Evolutionary conservation across 2,329 filamentous ascomycete genomes (phyloP).

Genomic region (Lachnellula occidentalis): DNA sequence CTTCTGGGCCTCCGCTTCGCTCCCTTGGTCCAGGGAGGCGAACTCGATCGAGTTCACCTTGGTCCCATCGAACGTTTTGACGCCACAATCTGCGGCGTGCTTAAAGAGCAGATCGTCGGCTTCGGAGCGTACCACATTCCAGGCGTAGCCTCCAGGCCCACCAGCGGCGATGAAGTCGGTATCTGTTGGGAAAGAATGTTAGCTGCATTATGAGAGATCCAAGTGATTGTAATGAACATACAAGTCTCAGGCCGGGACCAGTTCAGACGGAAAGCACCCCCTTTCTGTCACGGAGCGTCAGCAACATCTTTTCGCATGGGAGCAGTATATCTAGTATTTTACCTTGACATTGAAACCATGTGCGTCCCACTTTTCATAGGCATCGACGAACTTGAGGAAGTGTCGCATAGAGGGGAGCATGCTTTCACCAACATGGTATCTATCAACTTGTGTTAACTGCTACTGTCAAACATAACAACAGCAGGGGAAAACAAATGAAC

Average conservation of each 20-base stretch:
- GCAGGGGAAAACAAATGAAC: slow-evolving; percentile 16
- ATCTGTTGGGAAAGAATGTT: slow-evolving; percentile 30
- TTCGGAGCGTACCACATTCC: slow-evolving; percentile 44
- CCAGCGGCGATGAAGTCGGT: slow-evolving; percentile 39
- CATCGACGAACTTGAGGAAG: slow-evolving; percentile 40
- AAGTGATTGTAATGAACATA: neutral
- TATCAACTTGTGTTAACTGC: slow-evolving; percentile 7
- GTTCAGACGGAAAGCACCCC: slow-evolving; percentile 7
- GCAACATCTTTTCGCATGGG: no score
- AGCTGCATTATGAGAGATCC: no score
- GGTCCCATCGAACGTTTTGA: slow-evolving; percentile 37
- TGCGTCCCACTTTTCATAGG: slow-evolving; percentile 34
- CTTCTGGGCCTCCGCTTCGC: neutral
- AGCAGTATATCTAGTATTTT: no score
- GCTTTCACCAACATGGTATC: slow-evolving; percentile 36
- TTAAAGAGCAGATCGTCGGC: slow-evolving; percentile 40
- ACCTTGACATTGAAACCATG: slow-evolving; percentile 19
- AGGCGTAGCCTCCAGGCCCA: slow-evolving; percentile 36
- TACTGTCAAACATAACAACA: neutral
- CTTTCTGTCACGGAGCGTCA: no score
- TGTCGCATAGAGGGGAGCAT: slow-evolving; percentile 36
- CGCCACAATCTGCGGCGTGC: slow-evolving; percentile 37
- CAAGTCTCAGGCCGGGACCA: no score
- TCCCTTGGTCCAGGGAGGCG: no score
- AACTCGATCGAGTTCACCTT: slow-evolving; percentile 35